These are phyloP conservation scores for Neoboletus brunneissimus DNA, from an alignment of 768 basidiomycete genomes.

Conservation along the genomic window DNA sequence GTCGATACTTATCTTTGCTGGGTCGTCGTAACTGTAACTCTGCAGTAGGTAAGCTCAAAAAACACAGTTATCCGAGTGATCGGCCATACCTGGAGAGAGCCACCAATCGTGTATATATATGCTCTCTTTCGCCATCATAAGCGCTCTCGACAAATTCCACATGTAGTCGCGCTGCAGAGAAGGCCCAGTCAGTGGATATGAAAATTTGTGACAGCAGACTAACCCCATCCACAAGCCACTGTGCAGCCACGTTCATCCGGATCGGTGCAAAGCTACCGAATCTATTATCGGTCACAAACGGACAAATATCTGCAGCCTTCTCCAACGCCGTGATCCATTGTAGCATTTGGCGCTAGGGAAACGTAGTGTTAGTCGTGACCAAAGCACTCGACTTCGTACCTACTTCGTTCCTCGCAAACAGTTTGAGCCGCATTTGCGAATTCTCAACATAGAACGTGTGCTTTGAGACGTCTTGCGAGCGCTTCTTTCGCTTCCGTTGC, in stretches of 20 bases:
- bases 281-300: constrained; percentile 77
- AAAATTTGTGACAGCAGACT: constrained; percentile 28
- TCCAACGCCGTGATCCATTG: constrained; percentile 95
- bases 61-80: not conserved
- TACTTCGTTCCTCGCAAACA: constrained; percentile 86
- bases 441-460: constrained; percentile 95
- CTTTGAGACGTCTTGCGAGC: constrained; percentile 67
- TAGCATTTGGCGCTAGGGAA: constrained; percentile 80
- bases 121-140: constrained; percentile 79
- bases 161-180: constrained; percentile 86
- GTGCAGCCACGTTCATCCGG: constrained; percentile 87
- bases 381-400: not conserved
- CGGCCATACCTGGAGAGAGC: constrained; percentile 73
- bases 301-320: constrained; percentile 69
- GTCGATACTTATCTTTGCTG: constrained; percentile 75
- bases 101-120: constrained; percentile 99
- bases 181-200: constrained; percentile 2
- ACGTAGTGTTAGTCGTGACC: constrained; percentile 2
- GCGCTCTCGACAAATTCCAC: constrained; percentile 93
- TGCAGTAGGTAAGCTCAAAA: constrained; percentile 24
- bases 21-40: constrained; percentile 87
- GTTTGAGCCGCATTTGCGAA: constrained; percentile 83
- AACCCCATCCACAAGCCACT: constrained; percentile 98
- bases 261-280: constrained; percentile 95
- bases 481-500: constrained; percentile 47